Evolutionary conservation across 352 stramenopile genomes (phyloP).

Genomic region (Phytophthora fragariaefolia): DNA sequence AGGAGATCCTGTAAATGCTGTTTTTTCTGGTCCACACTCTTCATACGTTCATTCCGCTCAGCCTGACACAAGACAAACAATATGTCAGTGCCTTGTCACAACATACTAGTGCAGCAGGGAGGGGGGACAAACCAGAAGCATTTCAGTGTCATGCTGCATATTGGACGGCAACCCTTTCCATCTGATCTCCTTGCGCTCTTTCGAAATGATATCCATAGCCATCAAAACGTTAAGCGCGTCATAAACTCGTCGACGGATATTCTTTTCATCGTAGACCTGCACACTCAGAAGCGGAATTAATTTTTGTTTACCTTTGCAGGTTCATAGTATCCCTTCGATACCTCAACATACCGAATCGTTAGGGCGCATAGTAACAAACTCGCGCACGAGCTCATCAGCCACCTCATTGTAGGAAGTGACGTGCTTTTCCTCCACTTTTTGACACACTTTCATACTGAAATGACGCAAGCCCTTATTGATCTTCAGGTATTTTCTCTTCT

Average conservation of each 20-base stretch:
- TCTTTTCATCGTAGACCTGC: conserved; percentile 94
- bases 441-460: conserved; percentile 96
- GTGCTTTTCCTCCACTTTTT: conserved; percentile 97
- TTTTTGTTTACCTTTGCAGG: not conserved
- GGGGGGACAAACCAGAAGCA: conserved; percentile 65
- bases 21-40: conserved; percentile 88
- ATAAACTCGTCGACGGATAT: conserved; percentile 97
- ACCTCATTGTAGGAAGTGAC: conserved; percentile 97
- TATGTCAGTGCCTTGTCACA: conserved; percentile 1
- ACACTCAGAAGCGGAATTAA: conserved; percentile 9
- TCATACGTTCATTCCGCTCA: conserved; percentile 78
- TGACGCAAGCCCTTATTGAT: conserved; percentile 93
- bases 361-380: conserved; percentile 88
- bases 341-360: conserved; percentile 65
- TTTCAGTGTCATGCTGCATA: conserved; percentile 88
- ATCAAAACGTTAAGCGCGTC: conserved; percentile 98
- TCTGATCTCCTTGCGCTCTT: conserved; percentile 94
- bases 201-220: conserved; percentile 98
- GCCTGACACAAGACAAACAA: conserved; percentile 40
- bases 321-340: too few relatives aligned
- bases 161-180: conserved; percentile 87
- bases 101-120: not conserved
- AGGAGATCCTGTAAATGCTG: conserved; percentile 94
- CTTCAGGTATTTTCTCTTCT: conserved; percentile 86
- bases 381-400: conserved; percentile 91